Percentiles rank a stretch among this genome's conserved stretches.
These are phyloP conservation scores for Hibiscus tridactylites DNA, from an alignment of 345 rosid genomes.

Conservation along the genomic window DNA sequence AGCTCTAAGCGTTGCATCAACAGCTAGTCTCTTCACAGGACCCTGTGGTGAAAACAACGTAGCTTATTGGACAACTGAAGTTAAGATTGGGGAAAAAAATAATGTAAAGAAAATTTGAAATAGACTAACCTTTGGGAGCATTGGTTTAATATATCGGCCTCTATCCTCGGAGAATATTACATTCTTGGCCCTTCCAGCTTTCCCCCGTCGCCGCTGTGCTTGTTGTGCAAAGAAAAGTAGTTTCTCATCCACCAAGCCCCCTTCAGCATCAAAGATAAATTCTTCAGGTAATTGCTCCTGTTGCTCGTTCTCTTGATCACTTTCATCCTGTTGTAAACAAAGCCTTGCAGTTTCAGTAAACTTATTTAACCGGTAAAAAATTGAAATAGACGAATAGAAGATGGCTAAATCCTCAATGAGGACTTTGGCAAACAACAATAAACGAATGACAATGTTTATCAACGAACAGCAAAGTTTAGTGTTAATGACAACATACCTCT, in stretches of 20 bases:
- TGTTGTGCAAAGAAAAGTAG: slow-evolving; percentile 96
- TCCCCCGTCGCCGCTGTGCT: slow-evolving; percentile 79
- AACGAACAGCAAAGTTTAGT: not conserved
- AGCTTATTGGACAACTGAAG: slow-evolving; percentile 7
- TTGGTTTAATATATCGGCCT: slow-evolving; percentile 94
- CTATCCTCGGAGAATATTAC: slow-evolving; percentile 94
- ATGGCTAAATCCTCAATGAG: not conserved
- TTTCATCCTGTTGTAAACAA: slow-evolving; percentile 50
- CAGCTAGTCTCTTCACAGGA: slow-evolving; percentile 87
- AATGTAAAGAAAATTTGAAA: not conserved
- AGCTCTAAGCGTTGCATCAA: slow-evolving; percentile 98
- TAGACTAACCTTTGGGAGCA: slow-evolving; percentile 82
- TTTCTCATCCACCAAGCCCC: slow-evolving; percentile 95
- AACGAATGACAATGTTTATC: not conserved
- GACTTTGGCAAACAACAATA: not conserved
- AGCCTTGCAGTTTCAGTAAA: slow-evolving; percentile 13
- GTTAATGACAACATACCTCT: slow-evolving; percentile 38
- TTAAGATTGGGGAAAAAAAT: not conserved
- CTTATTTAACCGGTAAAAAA: not conserved
- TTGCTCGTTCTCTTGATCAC: slow-evolving; percentile 77
- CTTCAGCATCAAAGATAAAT: slow-evolving; percentile 96
- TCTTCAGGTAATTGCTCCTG: slow-evolving; percentile 93
- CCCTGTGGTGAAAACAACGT: slow-evolving; percentile 42
- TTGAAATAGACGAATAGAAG: not conserved
- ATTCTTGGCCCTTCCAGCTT: slow-evolving; percentile 98